These are phyloP conservation scores for Dendrostoma leiphaemia DNA, from an alignment of 2,329 filamentous ascomycete genomes.

Conservation along the genomic window DNA sequence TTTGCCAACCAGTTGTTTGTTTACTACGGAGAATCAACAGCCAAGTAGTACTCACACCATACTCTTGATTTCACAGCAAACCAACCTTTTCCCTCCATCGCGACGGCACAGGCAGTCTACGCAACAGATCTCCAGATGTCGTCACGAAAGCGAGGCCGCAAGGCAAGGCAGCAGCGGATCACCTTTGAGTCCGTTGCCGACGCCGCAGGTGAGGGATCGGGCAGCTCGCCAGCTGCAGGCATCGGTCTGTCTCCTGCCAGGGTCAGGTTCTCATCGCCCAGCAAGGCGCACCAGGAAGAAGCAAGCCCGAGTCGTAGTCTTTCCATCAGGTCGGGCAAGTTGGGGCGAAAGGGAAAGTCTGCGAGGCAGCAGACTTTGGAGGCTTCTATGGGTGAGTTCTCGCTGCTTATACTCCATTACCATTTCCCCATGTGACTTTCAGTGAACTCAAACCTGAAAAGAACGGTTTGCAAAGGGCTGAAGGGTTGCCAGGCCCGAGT, in stretches of 20 bases:
- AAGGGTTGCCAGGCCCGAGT: too few relatives aligned
- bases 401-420: not conserved
- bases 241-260: slow-evolving; percentile 25
- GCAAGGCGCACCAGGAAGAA: not conserved
- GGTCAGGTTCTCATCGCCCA: slow-evolving; percentile 23
- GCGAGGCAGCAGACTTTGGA: slow-evolving; percentile 21
- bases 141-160: slow-evolving; percentile 16
- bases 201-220: not conserved
- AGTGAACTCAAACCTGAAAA: too few relatives aligned
- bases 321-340: not conserved
- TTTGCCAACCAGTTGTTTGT: too few relatives aligned
- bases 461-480: too few relatives aligned
- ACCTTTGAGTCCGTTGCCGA: slow-evolving; percentile 29
- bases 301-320: slow-evolving; percentile 2
- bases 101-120: too few relatives aligned
- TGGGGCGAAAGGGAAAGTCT: slow-evolving; percentile 10
- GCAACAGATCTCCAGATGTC: slow-evolving; percentile 1
- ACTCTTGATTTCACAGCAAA: too few relatives aligned
- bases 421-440: too few relatives aligned
- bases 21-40: too few relatives aligned
- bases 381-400: slow-evolving; percentile 17
- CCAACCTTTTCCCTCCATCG: too few relatives aligned
- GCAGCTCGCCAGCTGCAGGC: slow-evolving; percentile 21
- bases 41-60: too few relatives aligned
- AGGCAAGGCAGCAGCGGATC: slow-evolving; percentile 27